Conservation (phyloP, 257 asterid species). For the Nicotiana obtusifolia region DNA sequence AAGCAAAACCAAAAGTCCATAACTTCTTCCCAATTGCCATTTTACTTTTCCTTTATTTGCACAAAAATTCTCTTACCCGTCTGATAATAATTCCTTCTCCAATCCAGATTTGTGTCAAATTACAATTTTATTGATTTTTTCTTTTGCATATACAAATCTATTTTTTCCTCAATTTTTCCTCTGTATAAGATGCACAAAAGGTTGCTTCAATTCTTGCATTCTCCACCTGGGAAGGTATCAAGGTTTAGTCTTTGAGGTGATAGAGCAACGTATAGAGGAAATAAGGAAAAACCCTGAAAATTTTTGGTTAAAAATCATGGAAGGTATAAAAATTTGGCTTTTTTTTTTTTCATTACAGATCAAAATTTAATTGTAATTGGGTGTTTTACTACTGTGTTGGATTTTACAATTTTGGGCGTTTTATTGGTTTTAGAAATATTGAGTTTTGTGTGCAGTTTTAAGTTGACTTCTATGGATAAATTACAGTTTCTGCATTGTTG, state of each 20-base stretch:
- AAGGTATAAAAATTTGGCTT: neutral
- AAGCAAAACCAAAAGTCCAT: slow-evolving; percentile 5
- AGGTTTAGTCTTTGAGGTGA: neutral
- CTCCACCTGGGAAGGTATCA: neutral
- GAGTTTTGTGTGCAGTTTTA: neutral
- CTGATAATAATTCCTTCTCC: neutral
- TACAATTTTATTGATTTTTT: neutral
- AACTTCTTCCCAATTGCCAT: neutral
- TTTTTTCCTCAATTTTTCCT: neutral
- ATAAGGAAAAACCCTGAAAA: neutral
- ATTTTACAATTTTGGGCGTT: neutral
- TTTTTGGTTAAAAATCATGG: neutral
- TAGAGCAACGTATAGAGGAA: neutral
- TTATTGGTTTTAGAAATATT: neutral
- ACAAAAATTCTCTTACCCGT: neutral
- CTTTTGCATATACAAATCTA: neutral
- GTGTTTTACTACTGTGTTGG: neutral
- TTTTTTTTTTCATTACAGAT: neutral
- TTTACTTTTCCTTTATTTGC: neutral
- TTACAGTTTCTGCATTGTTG: neutral
- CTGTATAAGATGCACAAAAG: neutral
- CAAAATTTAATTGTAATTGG: neutral
- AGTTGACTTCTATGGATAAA: neutral
- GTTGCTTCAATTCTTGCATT: neutral
- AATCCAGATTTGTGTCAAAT: neutral